A percentile compares a stretch with the other conserved stretches of the same genome.
phyloP scores from a whole-genome alignment of 441 rosid genomes.

The Brassica hybrid region DNA sequence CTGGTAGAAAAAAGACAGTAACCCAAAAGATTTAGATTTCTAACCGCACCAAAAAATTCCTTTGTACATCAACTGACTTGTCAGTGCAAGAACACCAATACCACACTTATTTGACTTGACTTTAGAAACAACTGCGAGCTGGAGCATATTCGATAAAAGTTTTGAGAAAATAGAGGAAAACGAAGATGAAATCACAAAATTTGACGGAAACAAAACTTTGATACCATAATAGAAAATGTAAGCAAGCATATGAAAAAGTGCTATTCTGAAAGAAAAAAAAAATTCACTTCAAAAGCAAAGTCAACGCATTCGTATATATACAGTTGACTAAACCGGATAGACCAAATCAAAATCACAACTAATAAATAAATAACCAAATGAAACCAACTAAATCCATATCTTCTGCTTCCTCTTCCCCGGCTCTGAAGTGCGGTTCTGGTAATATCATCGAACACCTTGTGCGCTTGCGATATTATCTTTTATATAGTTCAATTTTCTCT shows the following conservation, averaged over 20 bases:
- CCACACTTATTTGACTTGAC: not conserved
- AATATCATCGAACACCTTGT: conserved; percentile 41
- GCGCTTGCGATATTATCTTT: not conserved
- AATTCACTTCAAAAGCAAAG: not conserved
- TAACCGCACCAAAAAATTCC: not conserved
- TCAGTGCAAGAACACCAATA: not conserved
- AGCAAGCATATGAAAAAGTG: not conserved
- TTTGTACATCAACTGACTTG: not conserved
- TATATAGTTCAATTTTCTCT: not conserved
- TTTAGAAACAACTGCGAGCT: not conserved
- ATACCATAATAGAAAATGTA: not conserved
- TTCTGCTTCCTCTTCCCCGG: conserved; percentile 17
- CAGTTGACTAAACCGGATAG: not conserved
- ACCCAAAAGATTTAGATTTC: not conserved
- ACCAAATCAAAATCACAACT: not conserved
- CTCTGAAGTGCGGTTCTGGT: conserved; percentile 24
- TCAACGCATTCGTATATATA: not conserved
- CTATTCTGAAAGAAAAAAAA: not conserved
- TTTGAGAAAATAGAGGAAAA: not conserved
- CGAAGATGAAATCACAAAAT: not conserved
- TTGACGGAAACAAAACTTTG: not conserved
- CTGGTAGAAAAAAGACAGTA: too few relatives aligned
- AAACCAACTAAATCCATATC: conserved; percentile 9
- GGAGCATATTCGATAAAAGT: not conserved
- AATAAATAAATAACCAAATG: not conserved